Evolutionary conservation across 2,329 filamentous ascomycete species (phyloP).

Genomic region (Amphichorda felina): DNA sequence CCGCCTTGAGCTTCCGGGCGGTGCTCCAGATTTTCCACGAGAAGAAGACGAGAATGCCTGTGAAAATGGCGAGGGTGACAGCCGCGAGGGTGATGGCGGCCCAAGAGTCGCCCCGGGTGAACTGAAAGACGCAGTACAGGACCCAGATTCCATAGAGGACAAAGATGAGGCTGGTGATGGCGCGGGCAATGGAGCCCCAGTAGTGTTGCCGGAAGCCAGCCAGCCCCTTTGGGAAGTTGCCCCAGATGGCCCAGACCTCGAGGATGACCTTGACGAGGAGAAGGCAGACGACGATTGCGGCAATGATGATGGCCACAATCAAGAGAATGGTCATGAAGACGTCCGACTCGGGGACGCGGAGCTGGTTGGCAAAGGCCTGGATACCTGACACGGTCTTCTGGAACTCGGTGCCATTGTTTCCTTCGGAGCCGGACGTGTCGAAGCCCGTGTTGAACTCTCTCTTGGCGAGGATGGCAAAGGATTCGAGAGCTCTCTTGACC

Average conservation of each 20-base stretch:
- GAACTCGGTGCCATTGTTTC: slow-evolving; percentile 13
- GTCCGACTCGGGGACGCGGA: slow-evolving; percentile 77
- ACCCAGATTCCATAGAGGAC: slow-evolving; percentile 93
- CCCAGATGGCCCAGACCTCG: slow-evolving; percentile 84
- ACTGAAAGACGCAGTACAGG: slow-evolving; percentile 92
- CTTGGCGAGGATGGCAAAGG: slow-evolving; percentile 34
- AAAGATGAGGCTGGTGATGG: slow-evolving; percentile 81
- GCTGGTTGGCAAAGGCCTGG: slow-evolving; percentile 69
- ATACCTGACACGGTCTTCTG: slow-evolving; percentile 57
- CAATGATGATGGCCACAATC: slow-evolving; percentile 78
- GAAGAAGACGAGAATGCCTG: slow-evolving; percentile 70
- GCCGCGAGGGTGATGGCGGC: slow-evolving; percentile 75
- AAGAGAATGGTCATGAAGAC: slow-evolving; percentile 94
- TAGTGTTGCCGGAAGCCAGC: slow-evolving; percentile 87
- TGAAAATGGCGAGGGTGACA: slow-evolving; percentile 72
- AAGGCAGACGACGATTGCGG: slow-evolving; percentile 72
- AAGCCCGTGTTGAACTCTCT: slow-evolving; percentile 39
- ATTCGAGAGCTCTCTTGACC: slow-evolving; percentile 40
- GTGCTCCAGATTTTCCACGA: slow-evolving; percentile 70
- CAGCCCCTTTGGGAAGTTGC: slow-evolving; percentile 69
- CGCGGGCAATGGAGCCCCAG: slow-evolving; percentile 83
- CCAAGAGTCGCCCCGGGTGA: slow-evolving; percentile 89
- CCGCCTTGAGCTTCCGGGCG: slow-evolving; percentile 60
- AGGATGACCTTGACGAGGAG: slow-evolving; percentile 84
- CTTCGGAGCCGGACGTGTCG: slow-evolving; percentile 20